Evolutionary conservation across 352 stramenopile species (phyloP).

Genomic region (Thraustotheca clavata): DNA sequence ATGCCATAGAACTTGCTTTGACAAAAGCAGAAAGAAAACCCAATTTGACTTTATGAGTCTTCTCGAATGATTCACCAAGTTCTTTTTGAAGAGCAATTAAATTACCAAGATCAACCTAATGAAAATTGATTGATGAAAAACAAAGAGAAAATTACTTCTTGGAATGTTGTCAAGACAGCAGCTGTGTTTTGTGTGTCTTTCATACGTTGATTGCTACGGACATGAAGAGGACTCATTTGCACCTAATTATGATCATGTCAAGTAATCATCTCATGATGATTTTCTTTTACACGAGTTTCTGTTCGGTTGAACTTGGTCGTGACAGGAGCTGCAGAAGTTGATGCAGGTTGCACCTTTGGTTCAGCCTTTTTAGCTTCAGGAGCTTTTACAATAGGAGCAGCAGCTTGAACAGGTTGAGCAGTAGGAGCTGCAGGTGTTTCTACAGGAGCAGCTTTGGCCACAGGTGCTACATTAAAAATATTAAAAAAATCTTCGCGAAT

Average conservation of each 20-base stretch:
- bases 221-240: constrained; percentile 96
- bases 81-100: constrained; percentile 92
- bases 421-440: constrained; percentile 22
- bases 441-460: constrained; percentile 8
- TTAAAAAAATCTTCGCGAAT: constrained; percentile 22
- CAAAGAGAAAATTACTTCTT: constrained; percentile 61
- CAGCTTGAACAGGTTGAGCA: constrained; percentile 24
- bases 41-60: constrained; percentile 96
- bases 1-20: constrained; percentile 90
- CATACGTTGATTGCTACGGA: constrained; percentile 91
- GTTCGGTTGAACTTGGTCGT: constrained; percentile 44
- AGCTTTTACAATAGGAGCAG: constrained; percentile 27
- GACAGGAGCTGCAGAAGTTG: constrained; percentile 12
- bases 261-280: neutral
- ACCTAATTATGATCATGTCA: constrained; percentile 26
- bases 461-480: constrained; percentile 10
- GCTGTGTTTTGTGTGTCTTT: constrained; percentile 98
- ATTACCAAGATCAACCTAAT: constrained; percentile 88
- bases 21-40: constrained; percentile 99
- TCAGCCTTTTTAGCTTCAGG: constrained; percentile 24
- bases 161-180: constrained; percentile 98
- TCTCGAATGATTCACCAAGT: constrained; percentile 91
- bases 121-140: constrained; percentile 4
- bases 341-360: constrained; percentile 18
- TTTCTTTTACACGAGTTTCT: constrained; percentile 49